Conservation (phyloP, 441 rosid species). For the Populus hybrid region DNA sequence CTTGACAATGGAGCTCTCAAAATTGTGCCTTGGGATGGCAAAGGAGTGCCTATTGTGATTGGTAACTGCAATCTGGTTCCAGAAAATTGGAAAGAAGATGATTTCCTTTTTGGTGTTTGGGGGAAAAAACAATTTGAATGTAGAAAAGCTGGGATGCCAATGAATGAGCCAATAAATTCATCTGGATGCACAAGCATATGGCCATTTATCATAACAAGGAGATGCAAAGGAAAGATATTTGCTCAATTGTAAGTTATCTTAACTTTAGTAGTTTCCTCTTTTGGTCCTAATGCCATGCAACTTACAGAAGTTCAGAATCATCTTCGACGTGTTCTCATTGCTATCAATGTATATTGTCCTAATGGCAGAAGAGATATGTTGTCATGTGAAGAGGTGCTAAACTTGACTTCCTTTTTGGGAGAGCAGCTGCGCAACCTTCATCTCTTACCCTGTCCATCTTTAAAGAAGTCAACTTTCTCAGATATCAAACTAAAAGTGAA, state of each 20-base stretch:
- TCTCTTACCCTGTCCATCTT: conserved; percentile 68
- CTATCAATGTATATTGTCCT: conserved; percentile 17
- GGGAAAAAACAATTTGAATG: conserved; percentile 66
- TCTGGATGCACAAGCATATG: conserved; percentile 50
- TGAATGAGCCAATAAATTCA: conserved; percentile 33
- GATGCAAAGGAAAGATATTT: conserved; percentile 91
- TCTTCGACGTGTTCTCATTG: conserved; percentile 5
- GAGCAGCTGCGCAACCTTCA: conserved; percentile 80
- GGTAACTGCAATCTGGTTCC: conserved; percentile 43
- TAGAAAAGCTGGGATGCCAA: conserved; percentile 47
- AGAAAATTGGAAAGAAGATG: conserved; percentile 35
- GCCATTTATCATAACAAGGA: conserved; percentile 84
- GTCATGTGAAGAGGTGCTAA: conserved; percentile 54
- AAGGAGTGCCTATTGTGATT: conserved; percentile 68
- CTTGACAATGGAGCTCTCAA: conserved; percentile 62
- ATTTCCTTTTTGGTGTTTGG: conserved; percentile 82
- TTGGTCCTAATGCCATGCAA: conserved; percentile 10
- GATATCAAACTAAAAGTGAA: conserved; percentile 29
- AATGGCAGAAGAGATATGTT: conserved; percentile 77
- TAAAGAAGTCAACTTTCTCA: conserved; percentile 34
- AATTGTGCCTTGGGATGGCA: conserved; percentile 87
- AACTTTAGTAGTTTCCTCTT: not conserved
- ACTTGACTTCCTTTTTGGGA: conserved; percentile 80
- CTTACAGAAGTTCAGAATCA: conserved; percentile 7
- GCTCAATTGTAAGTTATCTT: conserved; percentile 71